Evolutionary conservation across 306 rosid species (phyloP).

Genomic region (Lablab purpureus): DNA sequence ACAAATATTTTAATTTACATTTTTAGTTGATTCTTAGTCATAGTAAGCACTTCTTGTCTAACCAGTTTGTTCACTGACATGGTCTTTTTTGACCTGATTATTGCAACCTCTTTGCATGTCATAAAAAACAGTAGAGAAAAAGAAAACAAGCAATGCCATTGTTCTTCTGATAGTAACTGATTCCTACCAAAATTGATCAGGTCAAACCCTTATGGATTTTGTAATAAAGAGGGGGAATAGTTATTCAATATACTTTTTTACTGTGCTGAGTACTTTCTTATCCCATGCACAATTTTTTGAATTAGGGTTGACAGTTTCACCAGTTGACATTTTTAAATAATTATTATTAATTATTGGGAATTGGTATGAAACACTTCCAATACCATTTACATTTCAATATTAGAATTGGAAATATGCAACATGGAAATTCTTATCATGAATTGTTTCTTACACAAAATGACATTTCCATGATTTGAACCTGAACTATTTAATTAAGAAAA

Average conservation of each 20-base stretch:
- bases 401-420: too few species aligned
- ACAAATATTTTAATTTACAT: slow-evolving; percentile 3
- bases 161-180: slow-evolving; percentile 29
- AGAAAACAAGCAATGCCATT: not conserved
- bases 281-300: not conserved
- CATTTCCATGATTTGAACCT: too few species aligned
- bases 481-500: too few species aligned
- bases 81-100: slow-evolving; percentile 38
- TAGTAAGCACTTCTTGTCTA: slow-evolving; percentile 27
- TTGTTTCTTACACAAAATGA: too few species aligned
- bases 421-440: too few species aligned
- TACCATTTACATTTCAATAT: too few species aligned
- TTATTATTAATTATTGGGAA: not conserved
- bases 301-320: slow-evolving; percentile 16
- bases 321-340: not conserved
- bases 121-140: not conserved
- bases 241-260: slow-evolving; percentile 18
- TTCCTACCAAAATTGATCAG: slow-evolving; percentile 32
- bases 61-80: slow-evolving; percentile 26
- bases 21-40: slow-evolving; percentile 18
- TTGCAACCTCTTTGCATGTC: slow-evolving; percentile 28
- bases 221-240: not conserved
- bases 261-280: not conserved
- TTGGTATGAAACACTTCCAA: not conserved
- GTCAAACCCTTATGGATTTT: not conserved